Evolutionary conservation across 805 yeast genomes (phyloP).

Genomic region (Pachysolen tannophilus): DNA sequence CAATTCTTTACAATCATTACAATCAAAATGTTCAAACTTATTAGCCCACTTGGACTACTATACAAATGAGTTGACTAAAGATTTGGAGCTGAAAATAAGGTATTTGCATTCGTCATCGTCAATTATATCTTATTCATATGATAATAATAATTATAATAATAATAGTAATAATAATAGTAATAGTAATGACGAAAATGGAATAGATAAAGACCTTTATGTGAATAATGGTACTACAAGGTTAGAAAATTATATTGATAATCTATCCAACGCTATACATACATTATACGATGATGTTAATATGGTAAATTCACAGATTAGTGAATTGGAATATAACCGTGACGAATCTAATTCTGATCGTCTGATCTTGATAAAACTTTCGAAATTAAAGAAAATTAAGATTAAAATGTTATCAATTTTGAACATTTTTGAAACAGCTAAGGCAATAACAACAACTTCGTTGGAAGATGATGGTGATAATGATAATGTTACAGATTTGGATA

Average conservation of each 20-base stretch:
- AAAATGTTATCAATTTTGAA: slow-evolving; percentile 38
- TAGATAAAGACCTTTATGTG: slow-evolving; percentile 10
- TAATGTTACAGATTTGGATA: too few species aligned
- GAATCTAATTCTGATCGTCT: slow-evolving; percentile 16
- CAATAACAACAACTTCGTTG: slow-evolving; percentile 26
- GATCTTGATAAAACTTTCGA: slow-evolving; percentile 30
- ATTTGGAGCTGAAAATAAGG: slow-evolving; percentile 42
- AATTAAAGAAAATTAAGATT: slow-evolving; percentile 34
- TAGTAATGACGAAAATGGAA: slow-evolving; percentile 1
- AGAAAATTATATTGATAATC: slow-evolving; percentile 57
- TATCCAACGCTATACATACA: slow-evolving; percentile 50
- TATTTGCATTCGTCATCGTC: slow-evolving; percentile 43
- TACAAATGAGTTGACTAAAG: slow-evolving; percentile 48
- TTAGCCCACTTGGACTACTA: slow-evolving; percentile 55
- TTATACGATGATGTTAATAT: slow-evolving; percentile 38
- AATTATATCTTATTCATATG: slow-evolving; percentile 33
- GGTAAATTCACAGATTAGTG: slow-evolving; percentile 19
- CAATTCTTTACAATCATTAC: slow-evolving; percentile 30
- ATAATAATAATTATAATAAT: slow-evolving; percentile 9
- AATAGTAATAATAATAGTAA: not conserved
- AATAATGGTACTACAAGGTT: slow-evolving; percentile 43
- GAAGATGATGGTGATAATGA: slow-evolving; percentile 11
- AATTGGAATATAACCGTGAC: slow-evolving; percentile 7
- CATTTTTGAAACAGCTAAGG: slow-evolving; percentile 35
- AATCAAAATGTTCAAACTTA: slow-evolving; percentile 40